Evolutionary conservation across 192 early-diverging fungal genomes (phyloP).

Genomic region (Podila verticillata): DNA sequence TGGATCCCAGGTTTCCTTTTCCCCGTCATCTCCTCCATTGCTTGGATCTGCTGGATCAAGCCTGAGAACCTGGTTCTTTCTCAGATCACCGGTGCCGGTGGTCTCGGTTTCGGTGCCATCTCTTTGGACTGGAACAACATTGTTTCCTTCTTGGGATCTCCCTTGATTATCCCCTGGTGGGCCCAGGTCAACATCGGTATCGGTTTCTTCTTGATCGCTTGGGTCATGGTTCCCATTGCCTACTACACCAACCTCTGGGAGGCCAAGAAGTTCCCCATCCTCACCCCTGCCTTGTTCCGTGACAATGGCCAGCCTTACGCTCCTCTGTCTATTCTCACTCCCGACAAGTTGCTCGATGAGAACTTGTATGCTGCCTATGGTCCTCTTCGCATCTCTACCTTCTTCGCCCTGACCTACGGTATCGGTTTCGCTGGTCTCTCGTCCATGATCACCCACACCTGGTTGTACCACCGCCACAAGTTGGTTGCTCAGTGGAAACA

Average conservation of each 20-base stretch:
- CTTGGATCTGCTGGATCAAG: constrained; percentile 43
- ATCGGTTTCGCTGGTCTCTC: constrained; percentile 62
- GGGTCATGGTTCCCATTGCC: constrained; percentile 74
- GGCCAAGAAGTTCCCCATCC: constrained; percentile 53
- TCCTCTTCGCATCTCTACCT: constrained; percentile 60
- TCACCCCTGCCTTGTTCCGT: constrained; percentile 47
- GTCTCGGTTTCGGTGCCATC: constrained; percentile 76
- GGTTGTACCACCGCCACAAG: constrained; percentile 68
- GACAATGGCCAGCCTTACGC: constrained; percentile 37
- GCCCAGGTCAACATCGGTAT: constrained; percentile 75
- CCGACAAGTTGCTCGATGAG: constrained; percentile 51
- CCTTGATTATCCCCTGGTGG: constrained; percentile 58
- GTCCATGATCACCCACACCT: constrained; percentile 58
- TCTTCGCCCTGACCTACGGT: constrained; percentile 64
- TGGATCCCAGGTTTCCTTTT: constrained; percentile 61
- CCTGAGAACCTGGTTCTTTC: constrained; percentile 30
- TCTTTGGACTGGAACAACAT: constrained; percentile 76
- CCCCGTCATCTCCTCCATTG: constrained; percentile 39
- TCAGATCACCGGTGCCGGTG: constrained; percentile 62
- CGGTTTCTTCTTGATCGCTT: constrained; percentile 70
- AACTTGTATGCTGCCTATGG: constrained; percentile 54
- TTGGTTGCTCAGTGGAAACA: constrained; percentile 56
- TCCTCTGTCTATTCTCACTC: constrained; percentile 30
- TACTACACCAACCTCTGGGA: constrained; percentile 74
- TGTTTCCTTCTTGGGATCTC: constrained; percentile 45